Evolutionary conservation across 1,284 basidiomycete genomes (phyloP).

Genomic region (Ceratobasidium sp.): DNA sequence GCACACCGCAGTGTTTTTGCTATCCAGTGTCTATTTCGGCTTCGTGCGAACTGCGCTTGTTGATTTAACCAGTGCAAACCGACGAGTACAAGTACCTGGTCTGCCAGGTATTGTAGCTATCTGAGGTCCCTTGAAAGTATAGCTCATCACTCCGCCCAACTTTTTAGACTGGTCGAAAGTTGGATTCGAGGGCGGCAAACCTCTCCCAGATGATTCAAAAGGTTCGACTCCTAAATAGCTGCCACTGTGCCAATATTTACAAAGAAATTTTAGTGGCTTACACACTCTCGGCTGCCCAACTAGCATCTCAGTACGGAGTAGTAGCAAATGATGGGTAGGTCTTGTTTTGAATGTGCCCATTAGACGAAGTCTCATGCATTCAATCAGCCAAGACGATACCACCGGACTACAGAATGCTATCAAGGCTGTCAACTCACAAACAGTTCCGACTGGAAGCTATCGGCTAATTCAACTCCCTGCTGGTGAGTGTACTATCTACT

Average conservation of each 20-base stretch:
- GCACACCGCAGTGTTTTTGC: not conserved
- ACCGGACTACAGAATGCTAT: slow-evolving; percentile 29
- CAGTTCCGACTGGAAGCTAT: slow-evolving; percentile 15
- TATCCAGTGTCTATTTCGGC: not conserved
- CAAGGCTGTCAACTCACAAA: slow-evolving; percentile 22
- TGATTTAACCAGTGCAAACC: slow-evolving; percentile 34
- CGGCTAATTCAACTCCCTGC: slow-evolving; percentile 38
- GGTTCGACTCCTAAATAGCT: not conserved
- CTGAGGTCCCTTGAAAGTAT: not conserved
- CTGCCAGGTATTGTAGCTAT: not conserved
- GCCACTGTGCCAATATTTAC: no score
- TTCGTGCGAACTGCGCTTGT: slow-evolving; percentile 8
- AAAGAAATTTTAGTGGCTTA: no score
- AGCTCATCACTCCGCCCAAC: not conserved
- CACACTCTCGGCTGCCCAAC: slow-evolving; percentile 19
- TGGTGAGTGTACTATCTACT: slow-evolving; percentile 2
- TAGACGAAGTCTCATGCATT: not conserved
- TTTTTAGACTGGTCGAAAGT: slow-evolving; percentile 35
- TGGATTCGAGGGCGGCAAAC: slow-evolving; percentile 36
- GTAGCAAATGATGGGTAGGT: slow-evolving; percentile 35
- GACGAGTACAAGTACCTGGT: slow-evolving; percentile 9
- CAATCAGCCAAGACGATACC: slow-evolving; percentile 37
- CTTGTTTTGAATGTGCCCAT: not conserved
- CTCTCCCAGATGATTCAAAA: slow-evolving; percentile 36
- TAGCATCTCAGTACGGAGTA: slow-evolving; percentile 34